phyloP scores from a whole-genome alignment of 208 protist genomes.

The Crithidia acanthocephali region DNA sequence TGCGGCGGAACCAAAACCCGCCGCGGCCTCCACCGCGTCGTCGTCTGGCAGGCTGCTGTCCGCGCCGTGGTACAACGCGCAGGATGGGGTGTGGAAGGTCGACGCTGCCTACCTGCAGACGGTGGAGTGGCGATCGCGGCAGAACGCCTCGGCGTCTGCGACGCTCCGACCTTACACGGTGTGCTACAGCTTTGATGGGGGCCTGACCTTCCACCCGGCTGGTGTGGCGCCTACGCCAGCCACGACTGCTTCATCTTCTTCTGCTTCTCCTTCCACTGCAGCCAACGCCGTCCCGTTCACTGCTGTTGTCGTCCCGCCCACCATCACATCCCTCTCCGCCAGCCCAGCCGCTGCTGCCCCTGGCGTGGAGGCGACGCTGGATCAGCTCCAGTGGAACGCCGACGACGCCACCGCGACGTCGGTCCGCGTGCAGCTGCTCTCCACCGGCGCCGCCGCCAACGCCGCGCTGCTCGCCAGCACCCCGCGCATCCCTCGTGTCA shows the following conservation, averaged over 20 bases:
- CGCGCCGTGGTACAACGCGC: constrained; percentile 32
- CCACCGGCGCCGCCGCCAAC: constrained; percentile 13
- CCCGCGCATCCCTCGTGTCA: neutral
- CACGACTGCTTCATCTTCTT: too few relatives aligned
- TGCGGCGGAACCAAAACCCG: neutral
- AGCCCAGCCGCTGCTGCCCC: constrained; percentile 5
- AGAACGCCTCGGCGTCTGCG: too few relatives aligned
- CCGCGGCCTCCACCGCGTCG: neutral
- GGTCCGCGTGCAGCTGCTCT: constrained; percentile 31
- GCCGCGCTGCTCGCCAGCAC: neutral
- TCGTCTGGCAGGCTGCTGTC: constrained; percentile 27
- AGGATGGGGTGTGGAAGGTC: constrained; percentile 38
- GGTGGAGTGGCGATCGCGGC: constrained; percentile 33
- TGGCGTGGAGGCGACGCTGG: constrained; percentile 5
- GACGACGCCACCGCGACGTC: constrained; percentile 12
- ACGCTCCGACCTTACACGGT: constrained; percentile 41
- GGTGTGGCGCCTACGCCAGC: constrained; percentile 17
- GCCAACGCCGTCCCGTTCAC: constrained; percentile 4
- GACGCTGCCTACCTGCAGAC: constrained; percentile 36
- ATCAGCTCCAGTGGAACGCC: constrained; percentile 11
- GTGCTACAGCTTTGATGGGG: constrained; percentile 73
- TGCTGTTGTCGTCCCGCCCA: constrained; percentile 34
- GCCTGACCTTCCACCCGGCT: constrained; percentile 50
- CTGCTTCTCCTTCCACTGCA: neutral
- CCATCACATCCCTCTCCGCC: constrained; percentile 27